Base-by-base conservation (phyloP, 2,329 filamentous ascomycete species). In the Basipetospora chlamydospora region DNA sequence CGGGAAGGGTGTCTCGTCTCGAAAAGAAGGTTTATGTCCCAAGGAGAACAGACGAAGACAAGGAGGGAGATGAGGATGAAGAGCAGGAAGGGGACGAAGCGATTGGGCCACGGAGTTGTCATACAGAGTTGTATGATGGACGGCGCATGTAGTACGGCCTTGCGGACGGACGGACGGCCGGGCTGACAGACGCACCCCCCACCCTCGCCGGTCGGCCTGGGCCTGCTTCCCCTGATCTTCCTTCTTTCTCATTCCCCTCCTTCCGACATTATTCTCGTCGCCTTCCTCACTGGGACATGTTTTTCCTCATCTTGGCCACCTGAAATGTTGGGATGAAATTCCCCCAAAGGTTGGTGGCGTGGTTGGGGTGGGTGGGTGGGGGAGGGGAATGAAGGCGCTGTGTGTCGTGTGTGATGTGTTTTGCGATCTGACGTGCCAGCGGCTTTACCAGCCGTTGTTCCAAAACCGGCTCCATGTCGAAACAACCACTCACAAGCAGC, bases 381-480 rank as follows among this genome's bases (percentile, higher is more conserved):
- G 16, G 12, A 17, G 20, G 16, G 16, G 15, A 20, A 13, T 12
- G 28, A 12, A 17, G 28, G 12, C 7, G 28, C 11, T 12, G 15
- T 31, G 15, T 11, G 17, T 13, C n/a, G 10, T 32, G 35, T 38
- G 21, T 33, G 35, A 38, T 38, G 25, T 28, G 25, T 28, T 32
- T n/a, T 37, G 29, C 23, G 29, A 33, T 38, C 35, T 32, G 35
- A 38, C 35, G 29, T 31, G 15, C 35, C 35, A 33, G 29, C 21
- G 26, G 25, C 21, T 33, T 38, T 38, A 38, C 28, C 35, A 38
- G 35, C 35, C 35, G 35, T n/a, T 17, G 35, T 38, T 38, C 35
- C 35, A 32, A 38, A 38, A 38, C 35, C 35, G 35, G 35, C 28
- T 38, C 28, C 13, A 12, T 20, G 7, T n/a, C 15, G 25, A 22